Evolutionary conservation across 306 rosid species (phyloP), one percentile per base, ranked within the genome.

Genomic region (Casuarina equisetifolia): DNA sequence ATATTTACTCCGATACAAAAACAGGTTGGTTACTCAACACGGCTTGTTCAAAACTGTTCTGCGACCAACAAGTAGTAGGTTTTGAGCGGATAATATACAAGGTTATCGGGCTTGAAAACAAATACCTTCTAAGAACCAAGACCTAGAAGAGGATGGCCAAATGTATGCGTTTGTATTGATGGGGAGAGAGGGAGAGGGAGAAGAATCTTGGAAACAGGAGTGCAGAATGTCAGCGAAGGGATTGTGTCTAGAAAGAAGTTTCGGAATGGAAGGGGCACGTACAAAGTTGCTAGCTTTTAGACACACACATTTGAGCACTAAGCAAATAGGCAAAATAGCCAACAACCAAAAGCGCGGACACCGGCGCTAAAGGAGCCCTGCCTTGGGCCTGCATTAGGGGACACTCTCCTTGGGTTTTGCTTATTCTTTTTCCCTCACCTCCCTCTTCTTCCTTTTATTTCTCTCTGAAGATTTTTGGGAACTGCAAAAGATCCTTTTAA

Each of bases 291-390:
- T 35, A 76, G 82, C 64, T 84, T 80, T 82, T 49, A 72, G 16
- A 72, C 73, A 77, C 81, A 74, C 71, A 64, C 67, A 84, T 19
- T 76, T 52, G 42, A 58, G 45, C 68, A 86, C n/a, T 36, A 39
- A 74, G 73, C 58, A 74, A 76, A 76, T 80, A 61, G 64, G 78
- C 53, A 13, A 78, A 76, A 72, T 74, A 79, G 69, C 58, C 58
- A 83, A 81, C 81, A 80, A 72, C 66, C 80, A 71, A 78, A 92
- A 87, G 87, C 92, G 95, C 92, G 85, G 91, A 94, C 98, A 94
- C 92, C 97, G 98, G 93, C 98, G 93, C 95, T 74, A 85, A 92
- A 89, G 87, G 77, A 88, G 94, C 80, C 86, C 90, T 94, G 93
- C 90, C 93, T 92, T 89, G 96, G 89, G 72, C 85, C 88, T 92